These are phyloP conservation scores for Arabidopsis lyrata DNA, from an alignment of 441 rosid genomes.

Conservation along the genomic window DNA sequence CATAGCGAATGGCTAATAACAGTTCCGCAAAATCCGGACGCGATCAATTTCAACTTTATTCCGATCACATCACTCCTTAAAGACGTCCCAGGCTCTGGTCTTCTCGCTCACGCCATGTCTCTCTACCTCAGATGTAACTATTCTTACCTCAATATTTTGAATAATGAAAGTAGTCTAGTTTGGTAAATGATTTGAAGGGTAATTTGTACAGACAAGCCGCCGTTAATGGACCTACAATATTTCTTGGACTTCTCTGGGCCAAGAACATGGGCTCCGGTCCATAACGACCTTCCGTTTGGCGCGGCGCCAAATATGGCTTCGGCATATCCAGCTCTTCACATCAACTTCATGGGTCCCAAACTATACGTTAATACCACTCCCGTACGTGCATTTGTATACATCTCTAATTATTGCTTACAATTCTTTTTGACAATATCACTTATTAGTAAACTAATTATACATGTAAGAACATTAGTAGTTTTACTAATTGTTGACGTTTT, in stretches of 20 bases:
- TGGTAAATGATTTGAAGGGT: constrained; percentile 23
- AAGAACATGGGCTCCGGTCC: constrained; percentile 89
- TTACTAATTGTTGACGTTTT: background rate
- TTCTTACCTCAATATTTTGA: background rate
- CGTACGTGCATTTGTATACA: constrained; percentile 46
- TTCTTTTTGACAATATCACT: constrained; percentile 11
- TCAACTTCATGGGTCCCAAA: constrained; percentile 87
- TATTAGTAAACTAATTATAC: background rate
- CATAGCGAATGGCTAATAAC: constrained; percentile 93
- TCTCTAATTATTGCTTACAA: background rate
- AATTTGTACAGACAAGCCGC: constrained; percentile 75
- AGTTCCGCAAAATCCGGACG: constrained; percentile 78
- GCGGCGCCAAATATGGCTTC: constrained; percentile 69
- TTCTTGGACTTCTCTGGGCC: constrained; percentile 82
- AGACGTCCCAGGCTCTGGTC: constrained; percentile 79
- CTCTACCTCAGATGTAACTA: constrained; percentile 87
- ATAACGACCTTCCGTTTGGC: constrained; percentile 85
- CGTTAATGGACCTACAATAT: constrained; percentile 64
- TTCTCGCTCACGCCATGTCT: constrained; percentile 92
- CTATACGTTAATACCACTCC: constrained; percentile 73
- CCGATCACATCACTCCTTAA: constrained; percentile 91
- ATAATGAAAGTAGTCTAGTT: constrained; percentile 3
- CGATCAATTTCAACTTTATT: constrained; percentile 69
- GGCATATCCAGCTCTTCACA: constrained; percentile 66
- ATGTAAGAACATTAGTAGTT: background rate